Base-by-base conservation (phyloP, 1,284 basidiomycete genomes). In the Spongispora temasekensis region DNA sequence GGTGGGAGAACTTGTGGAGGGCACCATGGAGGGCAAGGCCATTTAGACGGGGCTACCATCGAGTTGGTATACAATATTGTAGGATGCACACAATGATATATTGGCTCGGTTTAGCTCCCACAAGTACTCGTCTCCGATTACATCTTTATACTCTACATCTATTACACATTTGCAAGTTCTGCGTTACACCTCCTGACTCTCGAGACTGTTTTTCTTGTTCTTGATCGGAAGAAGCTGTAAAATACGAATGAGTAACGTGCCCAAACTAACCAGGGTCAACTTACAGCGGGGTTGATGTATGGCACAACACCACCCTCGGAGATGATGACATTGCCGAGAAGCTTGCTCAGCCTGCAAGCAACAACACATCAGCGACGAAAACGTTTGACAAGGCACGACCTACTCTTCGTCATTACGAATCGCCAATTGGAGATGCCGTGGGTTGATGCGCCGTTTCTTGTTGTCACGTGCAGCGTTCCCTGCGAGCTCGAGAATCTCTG, bases 261-360 rank as follows among this genome's bases (percentile, higher is more conserved):
- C 13, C 5, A 27, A 15, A 5, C 5, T n/a, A 8, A 34, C 30
- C 12, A 30, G 27, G 7, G 12, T 35, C 5, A n/a, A 59, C 70
- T 21, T 54, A 75, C 71, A 21, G 69, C 72, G 5, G 72, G 74
- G 32, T 75, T 73, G 68, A 81, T 81, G 55, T 71, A 77, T 63
- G 93, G 93, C 56, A 95, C 86, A 67, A 94, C 93, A 83, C 93
- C 93, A 79, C 93, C 93, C 73, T 95, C 91, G n/a, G 90, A 93
- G 81, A 95, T 94, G 77, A 92, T 87, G 66, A 94, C 93, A 68
- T 87, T 81, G 40, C 91, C 92, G 64, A 95, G 83, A 37, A 93
- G 81, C 70, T 83, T 85, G 76, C 88, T 87, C 69, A 89, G 76
- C 68, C 83, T 83, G 62, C 54, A n/a, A 51, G n/a, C n/a, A n/a